These are phyloP conservation scores for Somion occarium DNA, from an alignment of 1,284 basidiomycete genomes.

Conservation along the genomic window DNA sequence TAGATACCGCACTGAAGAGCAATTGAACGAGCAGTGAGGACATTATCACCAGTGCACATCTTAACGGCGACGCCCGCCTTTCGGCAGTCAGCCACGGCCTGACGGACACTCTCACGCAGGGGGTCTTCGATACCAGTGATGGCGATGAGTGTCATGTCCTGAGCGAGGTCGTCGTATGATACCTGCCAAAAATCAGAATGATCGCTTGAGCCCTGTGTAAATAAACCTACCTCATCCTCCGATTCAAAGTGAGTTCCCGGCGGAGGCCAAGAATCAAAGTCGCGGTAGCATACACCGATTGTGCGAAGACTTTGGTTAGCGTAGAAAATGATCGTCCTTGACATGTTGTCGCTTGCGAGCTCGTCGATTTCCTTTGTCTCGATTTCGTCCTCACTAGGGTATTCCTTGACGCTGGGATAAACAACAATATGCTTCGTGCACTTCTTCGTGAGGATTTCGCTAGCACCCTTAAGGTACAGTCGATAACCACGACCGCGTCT, in stretches of 20 bases:
- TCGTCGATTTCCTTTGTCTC: slow-evolving; percentile 60
- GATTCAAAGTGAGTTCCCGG: slow-evolving; percentile 35
- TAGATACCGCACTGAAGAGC: slow-evolving; percentile 95
- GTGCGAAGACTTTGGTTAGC: slow-evolving; percentile 94
- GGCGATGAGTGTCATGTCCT: slow-evolving; percentile 79
- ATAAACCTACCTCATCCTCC: slow-evolving; percentile 46
- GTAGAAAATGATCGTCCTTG: slow-evolving; percentile 92
- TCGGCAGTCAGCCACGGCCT: slow-evolving; percentile 85
- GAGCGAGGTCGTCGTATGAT: slow-evolving; percentile 66
- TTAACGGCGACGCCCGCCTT: slow-evolving; percentile 93
- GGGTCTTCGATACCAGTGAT: slow-evolving; percentile 97
- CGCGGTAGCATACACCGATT: slow-evolving; percentile 89
- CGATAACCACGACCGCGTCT: slow-evolving; percentile 54
- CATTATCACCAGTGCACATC: slow-evolving; percentile 99
- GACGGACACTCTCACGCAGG: slow-evolving; percentile 82
- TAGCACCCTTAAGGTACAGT: slow-evolving; percentile 89
- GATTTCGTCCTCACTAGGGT: slow-evolving; percentile 35
- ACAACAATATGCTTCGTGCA: slow-evolving; percentile 76
- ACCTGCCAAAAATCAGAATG: slow-evolving; percentile 36
- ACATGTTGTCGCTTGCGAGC: slow-evolving; percentile 73
- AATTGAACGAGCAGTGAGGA: slow-evolving; percentile 91
- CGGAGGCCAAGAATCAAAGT: slow-evolving; percentile 88
- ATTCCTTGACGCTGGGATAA: slow-evolving; percentile 30
- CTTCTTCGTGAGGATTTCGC: slow-evolving; percentile 83
- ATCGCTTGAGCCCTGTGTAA: slow-evolving; percentile 1